These are phyloP conservation scores for Perilla frutescens DNA, from an alignment of 257 asterid genomes.

Conservation along the genomic window DNA sequence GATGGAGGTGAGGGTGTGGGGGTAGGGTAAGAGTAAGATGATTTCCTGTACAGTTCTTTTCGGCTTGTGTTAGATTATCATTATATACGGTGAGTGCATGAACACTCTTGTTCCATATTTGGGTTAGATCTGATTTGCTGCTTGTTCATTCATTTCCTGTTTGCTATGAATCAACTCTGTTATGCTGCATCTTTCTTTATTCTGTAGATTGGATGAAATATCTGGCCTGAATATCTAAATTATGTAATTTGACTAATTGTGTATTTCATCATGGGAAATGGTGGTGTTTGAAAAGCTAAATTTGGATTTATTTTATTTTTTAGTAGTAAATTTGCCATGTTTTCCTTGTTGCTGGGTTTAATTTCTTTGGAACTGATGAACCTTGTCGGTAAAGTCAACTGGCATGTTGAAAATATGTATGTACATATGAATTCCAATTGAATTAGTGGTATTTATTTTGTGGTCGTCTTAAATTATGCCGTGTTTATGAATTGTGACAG, in stretches of 20 bases:
- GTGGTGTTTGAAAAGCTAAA: background rate
- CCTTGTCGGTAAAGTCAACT: background rate
- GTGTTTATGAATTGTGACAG: no score
- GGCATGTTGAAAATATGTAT: background rate
- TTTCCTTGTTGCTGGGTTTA: constrained; percentile 3
- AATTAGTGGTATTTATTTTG: no score
- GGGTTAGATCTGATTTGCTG: background rate
- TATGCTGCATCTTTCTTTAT: background rate
- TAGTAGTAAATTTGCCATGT: background rate
- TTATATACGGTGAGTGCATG: background rate
- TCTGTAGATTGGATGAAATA: background rate
- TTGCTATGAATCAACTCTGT: background rate
- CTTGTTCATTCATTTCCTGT: background rate
- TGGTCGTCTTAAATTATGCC: background rate
- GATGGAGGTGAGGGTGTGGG: background rate
- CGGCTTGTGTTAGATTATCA: background rate
- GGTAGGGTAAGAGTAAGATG: background rate
- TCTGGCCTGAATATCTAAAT: no score
- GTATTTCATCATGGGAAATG: no score
- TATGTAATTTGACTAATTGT: no score
- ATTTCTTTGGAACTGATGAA: background rate
- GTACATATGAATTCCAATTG: background rate
- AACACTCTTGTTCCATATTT: background rate
- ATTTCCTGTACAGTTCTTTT: background rate
- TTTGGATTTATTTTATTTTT: background rate